Evolutionary conservation across 257 asterid species (phyloP).

Genomic region (Paraleonurus japonicus): DNA sequence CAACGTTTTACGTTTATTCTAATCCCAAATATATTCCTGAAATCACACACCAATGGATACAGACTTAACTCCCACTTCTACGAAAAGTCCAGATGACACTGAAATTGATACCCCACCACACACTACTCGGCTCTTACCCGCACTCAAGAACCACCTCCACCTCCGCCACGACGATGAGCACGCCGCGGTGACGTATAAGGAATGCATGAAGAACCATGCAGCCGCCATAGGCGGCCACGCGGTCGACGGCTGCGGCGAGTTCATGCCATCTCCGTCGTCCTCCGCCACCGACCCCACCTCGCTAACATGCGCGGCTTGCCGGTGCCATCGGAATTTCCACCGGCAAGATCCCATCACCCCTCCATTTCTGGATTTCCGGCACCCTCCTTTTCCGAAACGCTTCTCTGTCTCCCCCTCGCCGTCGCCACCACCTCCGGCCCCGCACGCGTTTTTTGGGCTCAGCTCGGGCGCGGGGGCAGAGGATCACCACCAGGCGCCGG

Average conservation of each 20-base stretch:
- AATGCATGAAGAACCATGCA: constrained; percentile 80
- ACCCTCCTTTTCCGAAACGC: constrained; percentile 30
- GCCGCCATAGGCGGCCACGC: constrained; percentile 67
- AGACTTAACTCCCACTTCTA: constrained; percentile 35
- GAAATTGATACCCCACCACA: constrained; percentile 72
- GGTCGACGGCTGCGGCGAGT: constrained; percentile 88
- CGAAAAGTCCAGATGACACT: constrained; percentile 46
- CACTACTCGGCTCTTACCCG: constrained; percentile 32
- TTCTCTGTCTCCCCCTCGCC: constrained; percentile 46
- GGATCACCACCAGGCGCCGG: constrained; percentile 54
- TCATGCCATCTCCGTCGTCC: constrained; percentile 47
- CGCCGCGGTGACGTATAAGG: constrained; percentile 32
- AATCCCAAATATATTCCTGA: no score
- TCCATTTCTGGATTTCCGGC: constrained; percentile 62
- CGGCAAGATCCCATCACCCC: constrained; percentile 61
- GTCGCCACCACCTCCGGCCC: constrained; percentile 37
- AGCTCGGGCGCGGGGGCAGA: constrained; percentile 40
- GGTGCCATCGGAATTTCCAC: constrained; percentile 90
- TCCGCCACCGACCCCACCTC: constrained; percentile 36
- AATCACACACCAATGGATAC: constrained; percentile 39
- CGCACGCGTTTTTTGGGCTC: constrained; percentile 26
- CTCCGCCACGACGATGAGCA: constrained; percentile 9
- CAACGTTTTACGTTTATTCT: neutral
- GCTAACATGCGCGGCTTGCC: constrained; percentile 71
- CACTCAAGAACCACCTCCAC: constrained; percentile 33